Evolutionary conservation across 2,329 filamentous ascomycete species (phyloP), one percentile per base, ranked within the genome.

Genomic region (Cryoendolithus antarcticus): DNA sequence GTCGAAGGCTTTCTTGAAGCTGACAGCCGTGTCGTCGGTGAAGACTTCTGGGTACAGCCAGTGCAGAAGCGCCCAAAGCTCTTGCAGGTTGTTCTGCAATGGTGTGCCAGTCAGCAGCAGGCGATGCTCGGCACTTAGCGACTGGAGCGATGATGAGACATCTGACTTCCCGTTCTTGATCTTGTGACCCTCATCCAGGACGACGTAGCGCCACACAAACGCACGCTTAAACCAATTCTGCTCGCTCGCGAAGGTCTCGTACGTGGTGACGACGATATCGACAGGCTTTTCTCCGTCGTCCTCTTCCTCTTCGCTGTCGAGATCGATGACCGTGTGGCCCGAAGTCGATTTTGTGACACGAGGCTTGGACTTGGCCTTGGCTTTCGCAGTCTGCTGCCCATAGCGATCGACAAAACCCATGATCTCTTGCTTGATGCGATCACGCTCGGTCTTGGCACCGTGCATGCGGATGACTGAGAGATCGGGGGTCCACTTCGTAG

Each of bases 11-110:
- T 69, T 61, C 32, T 66, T 66, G 53, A 77, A 78, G 0, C 66
- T 54, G 2, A 64, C 56, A 7, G 60, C 60, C 0, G 72, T 75
- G 27, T 68, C 67, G 1, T 59, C 52, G 0, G 61, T 60, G 49
- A 77, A 77, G 1, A 77, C 64, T n/a, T 75, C 69, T 0, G 72
- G 72, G 32, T 71, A 72, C 0, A 77, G 59, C 69, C 70, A 77
- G 36, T 72, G 67, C 0, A 76, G 56, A 1, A 77, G 54, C 0
- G 70, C 66, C 73, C 73, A 77, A 43, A 75, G 60, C 49, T 77
- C 73, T 2, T 60, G 56, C 0, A 77, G 55, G 39, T 77, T 71
- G 43, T 77, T 77, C 43, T 77, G 74, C 0, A 77, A 58, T 0
- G 73, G 74, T 0, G 74, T 77, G 2, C 64, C 70, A 0, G 69